phyloP scores from a whole-genome alignment of 1,284 basidiomycete genomes.

The Waitea zeae region DNA sequence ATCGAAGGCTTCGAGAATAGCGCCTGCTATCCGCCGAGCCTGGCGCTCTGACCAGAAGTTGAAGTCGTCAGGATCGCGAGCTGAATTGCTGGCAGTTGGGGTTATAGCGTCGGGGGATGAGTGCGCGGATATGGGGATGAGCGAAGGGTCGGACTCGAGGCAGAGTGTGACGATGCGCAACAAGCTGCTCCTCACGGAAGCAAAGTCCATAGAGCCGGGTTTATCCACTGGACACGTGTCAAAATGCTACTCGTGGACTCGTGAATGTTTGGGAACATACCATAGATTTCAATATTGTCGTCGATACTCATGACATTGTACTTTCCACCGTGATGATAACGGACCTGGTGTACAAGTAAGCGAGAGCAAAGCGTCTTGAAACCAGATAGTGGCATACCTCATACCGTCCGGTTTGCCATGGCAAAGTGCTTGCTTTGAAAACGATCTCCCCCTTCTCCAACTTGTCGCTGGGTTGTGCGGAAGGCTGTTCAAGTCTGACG shows the following conservation, averaged over 20 bases:
- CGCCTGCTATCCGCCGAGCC: slow-evolving; percentile 71
- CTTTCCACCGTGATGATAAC: slow-evolving; percentile 87
- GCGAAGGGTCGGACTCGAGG: slow-evolving; percentile 68
- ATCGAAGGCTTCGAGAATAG: slow-evolving; percentile 66
- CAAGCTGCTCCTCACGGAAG: slow-evolving; percentile 45
- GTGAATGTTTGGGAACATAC: slow-evolving; percentile 24
- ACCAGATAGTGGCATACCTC: slow-evolving; percentile 38
- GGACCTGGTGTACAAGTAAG: slow-evolving; percentile 33
- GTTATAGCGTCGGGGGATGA: slow-evolving; percentile 19
- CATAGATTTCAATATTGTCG: slow-evolving; percentile 76
- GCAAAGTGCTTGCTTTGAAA: slow-evolving; percentile 66
- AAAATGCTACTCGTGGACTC: slow-evolving; percentile 1
- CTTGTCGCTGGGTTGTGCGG: slow-evolving; percentile 18
- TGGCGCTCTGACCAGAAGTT: slow-evolving; percentile 84
- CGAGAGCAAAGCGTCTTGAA: neutral
- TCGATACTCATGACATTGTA: slow-evolving; percentile 87
- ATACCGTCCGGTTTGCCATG: slow-evolving; percentile 78
- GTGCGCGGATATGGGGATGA: slow-evolving; percentile 50
- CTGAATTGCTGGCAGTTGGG: no score
- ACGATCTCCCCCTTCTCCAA: slow-evolving; percentile 50
- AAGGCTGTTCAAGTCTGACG: slow-evolving; percentile 31
- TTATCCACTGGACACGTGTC: slow-evolving; percentile 36
- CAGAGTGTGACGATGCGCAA: slow-evolving; percentile 72
- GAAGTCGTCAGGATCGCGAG: slow-evolving; percentile 85
- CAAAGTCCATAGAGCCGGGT: slow-evolving; percentile 43